These are phyloP conservation scores for Nicotiana tomentosiformis DNA, from an alignment of 257 asterid species.

Conservation along the genomic window DNA sequence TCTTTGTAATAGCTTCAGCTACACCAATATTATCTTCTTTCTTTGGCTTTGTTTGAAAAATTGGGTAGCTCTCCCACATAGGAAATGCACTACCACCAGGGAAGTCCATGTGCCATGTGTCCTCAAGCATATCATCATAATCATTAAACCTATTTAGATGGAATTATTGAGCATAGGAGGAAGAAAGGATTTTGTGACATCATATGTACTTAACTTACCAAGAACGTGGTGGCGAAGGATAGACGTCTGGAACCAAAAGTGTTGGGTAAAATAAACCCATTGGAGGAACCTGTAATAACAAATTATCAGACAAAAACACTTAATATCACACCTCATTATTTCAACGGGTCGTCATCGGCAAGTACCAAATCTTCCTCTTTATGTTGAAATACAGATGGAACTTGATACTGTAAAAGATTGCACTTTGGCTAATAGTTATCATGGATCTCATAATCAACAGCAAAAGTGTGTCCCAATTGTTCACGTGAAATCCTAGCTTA, in stretches of 20 bases:
- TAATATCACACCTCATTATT: neutral
- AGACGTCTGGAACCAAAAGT: conserved; percentile 89
- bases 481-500: neutral
- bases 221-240: conserved; percentile 85
- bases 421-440: neutral
- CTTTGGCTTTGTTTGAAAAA: conserved; percentile 63
- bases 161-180: conserved; percentile 10
- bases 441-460: neutral
- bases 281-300: conserved; percentile 77
- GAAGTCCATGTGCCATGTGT: conserved; percentile 69
- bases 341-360: neutral
- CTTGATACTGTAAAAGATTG: neutral
- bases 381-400: neutral
- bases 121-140: conserved; percentile 94
- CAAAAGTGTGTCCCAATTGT: neutral
- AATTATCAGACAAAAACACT: conserved; percentile 12
- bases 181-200: conserved; percentile 3
- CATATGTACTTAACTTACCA: conserved; percentile 44
- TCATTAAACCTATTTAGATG: conserved; percentile 72
- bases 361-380: neutral
- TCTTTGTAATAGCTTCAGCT: conserved; percentile 93
- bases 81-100: conserved; percentile 58
- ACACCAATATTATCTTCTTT: conserved; percentile 82
- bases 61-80: conserved; percentile 89
- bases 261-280: conserved; percentile 95